Conservation (phyloP, 768 basidiomycete species). For the Russula dissimulans region DNA sequence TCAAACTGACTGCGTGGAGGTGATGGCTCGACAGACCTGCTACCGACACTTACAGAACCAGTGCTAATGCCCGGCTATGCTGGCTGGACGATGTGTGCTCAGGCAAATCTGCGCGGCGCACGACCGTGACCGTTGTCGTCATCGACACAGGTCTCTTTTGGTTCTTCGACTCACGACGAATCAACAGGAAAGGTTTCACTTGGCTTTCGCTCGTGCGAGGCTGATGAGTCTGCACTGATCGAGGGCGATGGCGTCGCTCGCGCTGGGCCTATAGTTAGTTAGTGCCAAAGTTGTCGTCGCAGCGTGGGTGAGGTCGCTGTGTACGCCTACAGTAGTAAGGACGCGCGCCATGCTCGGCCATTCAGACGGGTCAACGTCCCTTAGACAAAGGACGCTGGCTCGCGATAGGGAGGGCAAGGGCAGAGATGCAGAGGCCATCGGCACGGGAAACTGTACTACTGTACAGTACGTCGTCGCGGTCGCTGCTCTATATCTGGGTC, state of each 20-base stretch:
- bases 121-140: conserved; percentile 11
- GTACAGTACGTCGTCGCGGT: conserved; percentile 26
- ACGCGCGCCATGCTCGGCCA: conserved; percentile 51
- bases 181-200: conserved; percentile 57
- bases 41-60: neutral
- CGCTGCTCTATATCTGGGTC: conserved; percentile 20
- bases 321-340: conserved; percentile 42
- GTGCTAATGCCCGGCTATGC: neutral
- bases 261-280: neutral
- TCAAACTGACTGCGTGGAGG: conserved; percentile 56
- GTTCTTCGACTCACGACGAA: conserved; percentile 62
- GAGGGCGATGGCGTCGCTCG: neutral
- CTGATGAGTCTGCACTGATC: conserved; percentile 13
- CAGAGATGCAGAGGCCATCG: no score
- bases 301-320: conserved; percentile 34
- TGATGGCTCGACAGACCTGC: conserved; percentile 27
- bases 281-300: conserved; percentile 27
- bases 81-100: conserved; percentile 10
- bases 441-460: no score
- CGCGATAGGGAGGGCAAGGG: no score
- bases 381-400: conserved; percentile 29
- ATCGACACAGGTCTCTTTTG: conserved; percentile 35
- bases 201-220: conserved; percentile 45
- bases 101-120: neutral
- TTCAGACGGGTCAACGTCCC: conserved; percentile 31